A percentile compares a stretch with the other conserved stretches of the same genome.
Evolutionary conservation across 768 basidiomycete species (phyloP).

Genomic region (Leccinum longicurvipes): DNA sequence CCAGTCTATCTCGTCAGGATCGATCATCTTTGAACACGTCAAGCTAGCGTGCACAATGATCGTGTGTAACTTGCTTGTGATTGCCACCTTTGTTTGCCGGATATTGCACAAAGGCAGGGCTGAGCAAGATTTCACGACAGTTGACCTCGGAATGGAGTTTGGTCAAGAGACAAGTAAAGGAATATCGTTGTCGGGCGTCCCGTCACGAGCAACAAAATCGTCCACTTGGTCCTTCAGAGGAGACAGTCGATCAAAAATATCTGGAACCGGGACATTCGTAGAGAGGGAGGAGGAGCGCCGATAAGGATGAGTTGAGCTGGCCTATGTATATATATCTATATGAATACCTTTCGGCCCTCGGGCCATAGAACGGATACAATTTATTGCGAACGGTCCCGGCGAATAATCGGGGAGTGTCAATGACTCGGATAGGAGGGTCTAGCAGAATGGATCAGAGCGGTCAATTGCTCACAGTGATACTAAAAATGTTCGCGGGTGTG

Average conservation of each 20-base stretch:
- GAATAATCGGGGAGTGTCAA: neutral
- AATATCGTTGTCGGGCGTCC: neutral
- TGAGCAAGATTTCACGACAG: conserved; percentile 10
- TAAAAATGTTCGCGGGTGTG: no score
- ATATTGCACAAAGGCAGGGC: neutral
- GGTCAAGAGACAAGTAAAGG: conserved; percentile 4
- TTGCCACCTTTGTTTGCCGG: conserved; percentile 20
- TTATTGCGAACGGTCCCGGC: neutral
- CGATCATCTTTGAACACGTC: conserved; percentile 22
- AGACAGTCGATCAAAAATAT: neutral
- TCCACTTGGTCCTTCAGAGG: conserved; percentile 10
- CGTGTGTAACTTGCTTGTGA: conserved; percentile 25
- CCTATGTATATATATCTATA: neutral
- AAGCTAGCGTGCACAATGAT: conserved; percentile 18
- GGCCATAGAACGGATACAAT: neutral
- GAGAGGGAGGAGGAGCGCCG: neutral
- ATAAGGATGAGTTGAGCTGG: neutral
- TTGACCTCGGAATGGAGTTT: conserved; percentile 1
- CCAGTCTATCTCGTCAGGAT: neutral
- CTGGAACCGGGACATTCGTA: neutral
- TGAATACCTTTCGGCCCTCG: neutral
- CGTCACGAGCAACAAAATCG: neutral
- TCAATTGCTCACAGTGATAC: neutral
- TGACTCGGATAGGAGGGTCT: no score
- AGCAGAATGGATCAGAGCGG: neutral